Evolutionary conservation across 1,139 yeast species (phyloP).

Genomic region (Citeromyces hawaiiensis): DNA sequence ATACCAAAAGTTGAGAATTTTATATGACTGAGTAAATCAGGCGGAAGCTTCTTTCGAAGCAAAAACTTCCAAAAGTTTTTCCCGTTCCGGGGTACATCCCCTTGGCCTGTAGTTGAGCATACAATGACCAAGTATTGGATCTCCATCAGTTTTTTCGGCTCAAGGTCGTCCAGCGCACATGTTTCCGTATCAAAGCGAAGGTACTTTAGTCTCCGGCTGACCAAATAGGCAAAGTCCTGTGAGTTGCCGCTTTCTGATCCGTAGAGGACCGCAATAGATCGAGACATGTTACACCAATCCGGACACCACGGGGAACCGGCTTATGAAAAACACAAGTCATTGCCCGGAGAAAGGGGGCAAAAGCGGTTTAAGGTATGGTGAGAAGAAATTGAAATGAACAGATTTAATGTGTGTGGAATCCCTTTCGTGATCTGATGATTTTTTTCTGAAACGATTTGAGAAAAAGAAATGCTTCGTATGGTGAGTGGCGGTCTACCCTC

Average conservation of each 20-base stretch:
- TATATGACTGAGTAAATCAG: constrained; percentile 47
- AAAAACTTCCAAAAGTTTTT: constrained; percentile 61
- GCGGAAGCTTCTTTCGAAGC: constrained; percentile 54
- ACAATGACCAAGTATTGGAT: constrained; percentile 44
- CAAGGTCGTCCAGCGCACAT: constrained; percentile 50
- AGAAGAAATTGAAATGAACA: no score
- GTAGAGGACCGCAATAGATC: constrained; percentile 44
- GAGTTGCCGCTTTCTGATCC: constrained; percentile 94
- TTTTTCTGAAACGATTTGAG: no score
- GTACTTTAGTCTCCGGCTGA: constrained; percentile 45
- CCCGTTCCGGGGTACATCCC: constrained; percentile 78
- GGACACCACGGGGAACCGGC: no score
- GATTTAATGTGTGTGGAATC: no score
- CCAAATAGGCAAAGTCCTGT: constrained; percentile 66
- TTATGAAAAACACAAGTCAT: no score
- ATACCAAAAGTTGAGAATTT: constrained; percentile 69
- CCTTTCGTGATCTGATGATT: no score
- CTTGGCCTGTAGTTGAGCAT: constrained; percentile 93
- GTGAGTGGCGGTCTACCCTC: no score
- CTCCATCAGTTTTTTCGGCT: constrained; percentile 33
- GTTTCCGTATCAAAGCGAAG: constrained; percentile 37
- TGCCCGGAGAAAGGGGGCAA: no score
- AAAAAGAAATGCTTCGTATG: no score
- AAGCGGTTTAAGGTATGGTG: no score
- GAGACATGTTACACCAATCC: background rate